These are phyloP conservation scores for Oryza brachyantha DNA, from an alignment of 176 grass and related monocot genomes.

Conservation along the genomic window DNA sequence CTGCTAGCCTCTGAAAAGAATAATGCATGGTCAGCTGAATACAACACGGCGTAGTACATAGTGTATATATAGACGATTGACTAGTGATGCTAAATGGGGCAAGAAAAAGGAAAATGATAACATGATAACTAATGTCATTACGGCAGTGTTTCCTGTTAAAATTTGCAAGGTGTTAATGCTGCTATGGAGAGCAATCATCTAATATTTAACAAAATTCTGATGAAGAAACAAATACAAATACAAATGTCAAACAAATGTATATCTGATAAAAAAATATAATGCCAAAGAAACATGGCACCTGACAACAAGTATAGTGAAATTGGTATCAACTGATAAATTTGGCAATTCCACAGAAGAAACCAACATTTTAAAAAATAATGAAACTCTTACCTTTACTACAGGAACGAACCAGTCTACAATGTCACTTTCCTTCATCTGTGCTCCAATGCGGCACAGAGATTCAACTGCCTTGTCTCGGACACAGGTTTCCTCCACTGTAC, in stretches of 20 bases:
- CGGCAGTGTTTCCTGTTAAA: not conserved
- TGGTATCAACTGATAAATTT: not conserved
- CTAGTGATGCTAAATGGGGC: not conserved
- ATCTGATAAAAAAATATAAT: not conserved
- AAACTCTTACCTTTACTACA: conserved; percentile 61
- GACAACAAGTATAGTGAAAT: not conserved
- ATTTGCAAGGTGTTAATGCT: not conserved
- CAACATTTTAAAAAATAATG: not conserved
- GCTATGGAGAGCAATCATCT: not conserved
- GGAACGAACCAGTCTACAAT: conserved; percentile 72
- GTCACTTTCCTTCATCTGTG: conserved; percentile 92
- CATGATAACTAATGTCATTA: not conserved
- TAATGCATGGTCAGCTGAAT: conserved; percentile 11
- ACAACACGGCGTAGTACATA: not conserved
- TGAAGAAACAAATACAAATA: not conserved
- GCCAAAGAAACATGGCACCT: not conserved
- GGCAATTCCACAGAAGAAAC: not conserved
- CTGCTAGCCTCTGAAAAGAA: conserved; percentile 65
- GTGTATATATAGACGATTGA: not conserved
- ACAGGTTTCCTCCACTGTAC: conserved; percentile 90
- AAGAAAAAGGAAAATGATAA: not conserved
- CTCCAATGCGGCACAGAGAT: conserved; percentile 81
- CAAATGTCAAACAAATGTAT: not conserved
- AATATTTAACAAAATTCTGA: not conserved
- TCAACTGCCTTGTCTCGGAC: conserved; percentile 96